phyloP scores from a whole-genome alignment of 2,329 filamentous ascomycete species.

The Fusarium drepaniforme region DNA sequence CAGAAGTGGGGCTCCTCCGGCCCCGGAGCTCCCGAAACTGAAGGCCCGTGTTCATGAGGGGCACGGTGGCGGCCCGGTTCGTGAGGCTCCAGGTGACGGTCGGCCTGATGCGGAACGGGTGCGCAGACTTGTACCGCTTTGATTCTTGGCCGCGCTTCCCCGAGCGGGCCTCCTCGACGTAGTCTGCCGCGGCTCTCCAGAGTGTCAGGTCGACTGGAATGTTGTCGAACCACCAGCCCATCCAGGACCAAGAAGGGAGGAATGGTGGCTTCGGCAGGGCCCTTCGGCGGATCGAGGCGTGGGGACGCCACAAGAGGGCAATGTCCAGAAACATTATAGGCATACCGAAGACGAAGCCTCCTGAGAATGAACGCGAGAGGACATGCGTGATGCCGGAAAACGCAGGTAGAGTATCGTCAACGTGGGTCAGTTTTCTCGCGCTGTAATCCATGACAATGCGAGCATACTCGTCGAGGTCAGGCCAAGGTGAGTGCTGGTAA shows the following conservation, averaged over 20 bases:
- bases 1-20: constrained; percentile 45
- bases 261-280: constrained; percentile 52
- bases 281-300: constrained; percentile 56
- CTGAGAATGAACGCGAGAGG: constrained; percentile 55
- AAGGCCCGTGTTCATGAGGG: constrained; percentile 53
- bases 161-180: constrained; percentile 53
- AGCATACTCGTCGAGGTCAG: constrained; percentile 60
- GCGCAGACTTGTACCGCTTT: constrained; percentile 52
- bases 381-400: constrained; percentile 58
- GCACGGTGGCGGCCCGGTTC: constrained; percentile 50
- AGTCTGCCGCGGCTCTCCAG: constrained; percentile 59
- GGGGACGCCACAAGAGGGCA: constrained; percentile 59
- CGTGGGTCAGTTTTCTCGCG: constrained; percentile 52
- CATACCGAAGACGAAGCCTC: constrained; percentile 60
- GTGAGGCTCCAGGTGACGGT: constrained; percentile 56
- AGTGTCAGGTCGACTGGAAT: constrained; percentile 56
- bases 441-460: constrained; percentile 59
- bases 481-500: constrained; percentile 57
- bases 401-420: constrained; percentile 57
- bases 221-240: constrained; percentile 62
- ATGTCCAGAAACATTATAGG: constrained; percentile 60
- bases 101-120: constrained; percentile 54
- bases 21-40: constrained; percentile 54
- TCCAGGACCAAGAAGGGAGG: constrained; percentile 61
- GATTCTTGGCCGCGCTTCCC: constrained; percentile 47